phyloP scores from a whole-genome alignment of 495 filamentous ascomycete genomes.

The Neurospora sp. region DNA sequence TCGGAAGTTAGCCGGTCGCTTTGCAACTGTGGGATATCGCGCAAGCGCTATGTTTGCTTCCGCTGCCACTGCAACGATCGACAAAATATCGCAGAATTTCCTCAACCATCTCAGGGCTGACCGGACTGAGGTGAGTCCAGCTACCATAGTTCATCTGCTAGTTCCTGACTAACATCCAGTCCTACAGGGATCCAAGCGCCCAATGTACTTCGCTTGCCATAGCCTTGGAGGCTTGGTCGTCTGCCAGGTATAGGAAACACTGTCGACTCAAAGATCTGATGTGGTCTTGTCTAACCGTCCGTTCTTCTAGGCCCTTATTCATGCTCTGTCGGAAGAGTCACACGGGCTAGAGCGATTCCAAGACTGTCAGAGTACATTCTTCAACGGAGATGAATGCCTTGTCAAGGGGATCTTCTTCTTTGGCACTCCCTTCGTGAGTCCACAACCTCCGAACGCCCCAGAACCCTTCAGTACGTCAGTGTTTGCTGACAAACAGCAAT shows the following conservation, averaged over 20 bases:
- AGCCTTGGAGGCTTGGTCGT: constrained; percentile 10
- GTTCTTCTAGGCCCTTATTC: constrained; percentile 3
- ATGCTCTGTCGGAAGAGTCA: background rate
- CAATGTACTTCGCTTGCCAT: constrained; percentile 12
- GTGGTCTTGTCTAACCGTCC: background rate
- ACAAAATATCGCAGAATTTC: constrained; percentile 6
- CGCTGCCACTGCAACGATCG: constrained; percentile 8
- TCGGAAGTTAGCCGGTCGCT: constrained; percentile 1
- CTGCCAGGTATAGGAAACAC: constrained; percentile 3
- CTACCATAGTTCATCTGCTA: background rate
- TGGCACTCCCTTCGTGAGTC: constrained; percentile 9
- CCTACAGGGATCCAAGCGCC: constrained; percentile 3
- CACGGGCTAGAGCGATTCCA: background rate
- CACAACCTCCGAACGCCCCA: background rate
- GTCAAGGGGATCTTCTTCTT: constrained; percentile 13
- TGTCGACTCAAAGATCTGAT: background rate
- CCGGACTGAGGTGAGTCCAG: constrained; percentile 3
- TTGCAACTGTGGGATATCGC: constrained; percentile 7
- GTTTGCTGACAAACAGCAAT: background rate
- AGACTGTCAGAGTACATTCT: background rate
- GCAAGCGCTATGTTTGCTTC: background rate
- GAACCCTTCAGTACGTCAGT: background rate
- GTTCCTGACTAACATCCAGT: background rate
- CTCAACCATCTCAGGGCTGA: constrained; percentile 1
- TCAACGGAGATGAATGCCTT: constrained; percentile 5